These are phyloP conservation scores for Saccharomyces hybrid DNA, from an alignment of 1,139 yeast species.

Conservation along the genomic window DNA sequence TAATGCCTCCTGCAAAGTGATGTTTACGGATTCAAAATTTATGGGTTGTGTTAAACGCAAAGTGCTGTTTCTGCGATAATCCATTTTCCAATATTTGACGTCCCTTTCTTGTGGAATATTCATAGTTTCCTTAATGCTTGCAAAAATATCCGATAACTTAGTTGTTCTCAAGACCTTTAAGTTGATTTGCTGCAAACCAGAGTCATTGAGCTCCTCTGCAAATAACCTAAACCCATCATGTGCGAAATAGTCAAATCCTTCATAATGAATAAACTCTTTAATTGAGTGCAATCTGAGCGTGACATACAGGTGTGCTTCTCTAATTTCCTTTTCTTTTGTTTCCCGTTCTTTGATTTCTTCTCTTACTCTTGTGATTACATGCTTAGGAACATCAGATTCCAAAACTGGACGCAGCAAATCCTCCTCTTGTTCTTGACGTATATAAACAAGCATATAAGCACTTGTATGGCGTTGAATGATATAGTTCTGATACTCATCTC, in stretches of 20 bases:
- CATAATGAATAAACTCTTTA: constrained; percentile 47
- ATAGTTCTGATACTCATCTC: constrained; percentile 56
- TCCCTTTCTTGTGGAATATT: constrained; percentile 34
- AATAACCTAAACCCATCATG: constrained; percentile 41
- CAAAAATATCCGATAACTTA: constrained; percentile 44
- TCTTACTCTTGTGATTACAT: constrained; percentile 58
- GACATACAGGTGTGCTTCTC: constrained; percentile 72
- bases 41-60: constrained; percentile 54
- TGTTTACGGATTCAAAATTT: constrained; percentile 32
- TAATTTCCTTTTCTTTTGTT: constrained; percentile 52
- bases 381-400: constrained; percentile 57
- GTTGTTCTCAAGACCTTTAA: constrained; percentile 54
- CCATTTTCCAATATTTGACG: constrained; percentile 58
- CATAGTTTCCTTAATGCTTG: constrained; percentile 41
- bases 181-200: constrained; percentile 43
- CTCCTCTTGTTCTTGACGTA: constrained; percentile 54
- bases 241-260: constrained; percentile 74
- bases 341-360: constrained; percentile 52
- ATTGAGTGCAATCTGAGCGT: constrained; percentile 49
- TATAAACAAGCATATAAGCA: constrained; percentile 94
- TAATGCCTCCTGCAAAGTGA: constrained; percentile 40
- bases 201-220: constrained; percentile 41
- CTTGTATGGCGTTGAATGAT: constrained; percentile 74
- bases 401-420: constrained; percentile 52
- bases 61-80: constrained; percentile 67